phyloP scores from a whole-genome alignment of 306 rosid genomes.

The Vigna nakashimae region DNA sequence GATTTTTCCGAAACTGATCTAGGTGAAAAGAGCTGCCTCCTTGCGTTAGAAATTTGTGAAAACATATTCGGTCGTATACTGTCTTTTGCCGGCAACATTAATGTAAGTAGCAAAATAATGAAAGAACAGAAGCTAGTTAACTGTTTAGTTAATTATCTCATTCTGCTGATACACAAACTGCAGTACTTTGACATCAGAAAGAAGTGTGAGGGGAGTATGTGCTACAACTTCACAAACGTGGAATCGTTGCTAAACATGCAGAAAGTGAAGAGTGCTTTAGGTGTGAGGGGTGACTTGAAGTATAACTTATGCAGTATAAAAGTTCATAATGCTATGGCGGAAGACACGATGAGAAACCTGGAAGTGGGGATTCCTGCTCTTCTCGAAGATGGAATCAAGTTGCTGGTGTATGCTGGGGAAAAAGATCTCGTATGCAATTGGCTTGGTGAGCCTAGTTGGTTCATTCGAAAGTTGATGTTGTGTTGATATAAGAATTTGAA shows the following conservation, averaged over 20 bases:
- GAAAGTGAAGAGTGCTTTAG: constrained; percentile 64
- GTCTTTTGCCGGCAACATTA: constrained; percentile 47
- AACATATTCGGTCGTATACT: constrained; percentile 52
- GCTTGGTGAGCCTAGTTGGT: constrained; percentile 63
- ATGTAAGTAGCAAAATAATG: constrained; percentile 52
- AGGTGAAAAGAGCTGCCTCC: constrained; percentile 64
- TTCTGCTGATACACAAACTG: constrained; percentile 32
- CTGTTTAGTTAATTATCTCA: background rate
- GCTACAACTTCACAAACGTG: constrained; percentile 84
- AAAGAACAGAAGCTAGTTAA: background rate
- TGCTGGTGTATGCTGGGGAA: constrained; percentile 90
- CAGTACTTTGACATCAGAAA: constrained; percentile 87
- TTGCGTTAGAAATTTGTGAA: constrained; percentile 52
- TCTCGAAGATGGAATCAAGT: constrained; percentile 83
- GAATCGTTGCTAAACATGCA: constrained; percentile 61
- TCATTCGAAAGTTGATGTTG: no score
- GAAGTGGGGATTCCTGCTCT: constrained; percentile 85
- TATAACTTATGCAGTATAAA: constrained; percentile 41
- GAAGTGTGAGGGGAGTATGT: constrained; percentile 71
- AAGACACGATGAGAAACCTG: constrained; percentile 84
- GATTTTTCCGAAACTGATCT: constrained; percentile 48
- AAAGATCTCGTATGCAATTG: constrained; percentile 90
- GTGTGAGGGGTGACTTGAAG: constrained; percentile 64
- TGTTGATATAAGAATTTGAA: no score
- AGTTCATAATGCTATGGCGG: constrained; percentile 59